Conservation (phyloP, 768 basidiomycete genomes). For the Psilocybe subaeruginosa region DNA sequence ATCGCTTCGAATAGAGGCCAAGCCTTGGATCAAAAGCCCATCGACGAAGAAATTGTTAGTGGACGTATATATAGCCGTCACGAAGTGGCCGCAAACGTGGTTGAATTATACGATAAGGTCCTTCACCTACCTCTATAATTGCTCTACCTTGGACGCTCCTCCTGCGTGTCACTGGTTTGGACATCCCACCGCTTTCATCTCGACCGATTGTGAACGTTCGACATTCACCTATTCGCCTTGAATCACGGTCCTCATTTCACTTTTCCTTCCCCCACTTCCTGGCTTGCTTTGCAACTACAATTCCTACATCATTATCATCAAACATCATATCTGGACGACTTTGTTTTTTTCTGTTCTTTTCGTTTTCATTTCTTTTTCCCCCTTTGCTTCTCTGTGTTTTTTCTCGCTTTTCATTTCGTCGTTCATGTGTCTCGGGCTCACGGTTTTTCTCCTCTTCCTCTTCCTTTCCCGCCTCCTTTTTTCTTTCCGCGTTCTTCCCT, state of each 20-base stretch:
- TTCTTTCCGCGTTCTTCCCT: neutral
- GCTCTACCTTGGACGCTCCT: neutral
- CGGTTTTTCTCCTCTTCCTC: neutral
- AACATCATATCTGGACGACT: neutral
- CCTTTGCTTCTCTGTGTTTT: neutral
- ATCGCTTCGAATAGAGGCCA: neutral
- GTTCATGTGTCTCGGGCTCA: neutral
- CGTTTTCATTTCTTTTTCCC: neutral
- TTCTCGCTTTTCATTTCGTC: neutral
- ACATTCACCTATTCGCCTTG: neutral
- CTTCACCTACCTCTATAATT: too few species aligned
- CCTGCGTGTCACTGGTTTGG: neutral
- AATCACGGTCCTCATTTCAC: neutral
- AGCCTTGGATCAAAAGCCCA: neutral
- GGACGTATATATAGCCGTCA: neutral
- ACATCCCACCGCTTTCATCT: neutral
- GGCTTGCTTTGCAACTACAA: neutral
- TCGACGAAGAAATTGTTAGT: neutral
- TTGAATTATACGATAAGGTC: too few species aligned
- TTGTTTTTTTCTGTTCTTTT: neutral
- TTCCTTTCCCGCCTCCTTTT: neutral
- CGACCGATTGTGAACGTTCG: neutral
- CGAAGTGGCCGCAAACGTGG: too few species aligned
- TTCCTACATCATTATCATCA: neutral
- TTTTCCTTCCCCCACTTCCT: neutral